phyloP scores from a whole-genome alignment of 495 filamentous ascomycete genomes.

The Xylaria acuta region DNA sequence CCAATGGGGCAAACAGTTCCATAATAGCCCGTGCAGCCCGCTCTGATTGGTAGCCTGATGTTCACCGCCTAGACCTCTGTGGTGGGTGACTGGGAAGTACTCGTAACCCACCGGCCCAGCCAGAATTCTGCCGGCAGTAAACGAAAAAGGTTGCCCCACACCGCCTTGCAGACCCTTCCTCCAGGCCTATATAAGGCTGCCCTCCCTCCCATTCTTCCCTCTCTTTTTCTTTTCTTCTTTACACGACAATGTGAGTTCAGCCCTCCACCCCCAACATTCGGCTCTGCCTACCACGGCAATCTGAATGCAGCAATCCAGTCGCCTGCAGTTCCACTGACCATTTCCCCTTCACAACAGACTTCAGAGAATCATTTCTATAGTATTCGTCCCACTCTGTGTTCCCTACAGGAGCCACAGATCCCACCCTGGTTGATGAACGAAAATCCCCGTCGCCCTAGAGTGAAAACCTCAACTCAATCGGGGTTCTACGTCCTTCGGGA shows the following conservation, averaged over 20 bases:
- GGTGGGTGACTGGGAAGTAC: neutral
- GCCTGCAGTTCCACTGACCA: conserved; percentile 8
- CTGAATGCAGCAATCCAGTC: conserved; percentile 29
- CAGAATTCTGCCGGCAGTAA: conserved; percentile 21
- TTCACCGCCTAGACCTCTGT: conserved; percentile 17
- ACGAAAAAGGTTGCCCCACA: conserved; percentile 7
- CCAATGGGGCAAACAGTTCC: conserved; percentile 4
- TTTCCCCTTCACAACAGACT: conserved; percentile 51
- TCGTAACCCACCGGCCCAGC: conserved; percentile 16
- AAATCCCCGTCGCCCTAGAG: conserved; percentile 66
- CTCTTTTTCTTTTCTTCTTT: conserved; percentile 42
- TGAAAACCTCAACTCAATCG: conserved; percentile 51
- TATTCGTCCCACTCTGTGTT: conserved; percentile 80
- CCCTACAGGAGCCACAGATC: conserved; percentile 72
- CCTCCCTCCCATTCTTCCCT: conserved; percentile 19
- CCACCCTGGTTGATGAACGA: conserved; percentile 68
- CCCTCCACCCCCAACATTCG: conserved; percentile 47
- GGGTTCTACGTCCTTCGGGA: conserved; percentile 30
- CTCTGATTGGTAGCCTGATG: conserved; percentile 15
- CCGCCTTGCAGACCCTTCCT: conserved; percentile 19
- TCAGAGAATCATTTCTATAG: conserved; percentile 93
- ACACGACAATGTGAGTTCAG: conserved; percentile 67
- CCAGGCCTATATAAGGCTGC: conserved; percentile 40
- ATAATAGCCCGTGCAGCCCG: neutral
- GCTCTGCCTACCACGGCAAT: conserved; percentile 16